Evolutionary conservation across 2,329 filamentous ascomycete genomes (phyloP), one percentile per base, ranked within the genome.

Genomic region (Davidsoniella eucalypti): DNA sequence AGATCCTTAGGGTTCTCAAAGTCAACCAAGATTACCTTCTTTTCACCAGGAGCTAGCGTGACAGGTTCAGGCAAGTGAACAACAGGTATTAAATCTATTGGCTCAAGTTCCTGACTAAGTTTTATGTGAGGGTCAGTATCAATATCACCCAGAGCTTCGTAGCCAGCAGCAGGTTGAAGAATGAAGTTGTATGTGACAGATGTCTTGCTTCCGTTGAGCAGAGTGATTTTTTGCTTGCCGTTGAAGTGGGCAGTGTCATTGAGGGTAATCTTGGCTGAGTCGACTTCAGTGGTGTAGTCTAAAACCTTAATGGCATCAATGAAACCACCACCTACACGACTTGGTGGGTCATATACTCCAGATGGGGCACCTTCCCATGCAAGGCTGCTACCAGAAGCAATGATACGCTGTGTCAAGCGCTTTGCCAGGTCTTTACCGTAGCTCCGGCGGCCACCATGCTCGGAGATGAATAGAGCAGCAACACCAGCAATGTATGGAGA

Each of bases 401-500:
- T 40, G 25, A 55, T 49, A 4, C 52, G 46, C 12, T 50, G 44
- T 4, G 6, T n/a, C 8, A 49, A 6, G 2, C 26, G 37, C 2
- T 37, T 49, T 2, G 47, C 39, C 21, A 49, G 1, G 6, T 33
- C 29, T 1, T 33, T 36, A 6, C 6, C 43, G 4, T 51, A 39
- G 2, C 59, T 53, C 48, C 60, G 58, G 12, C 67, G 63, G 1
- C 68, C 67, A 2, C 68, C 68, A 48, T 66, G 58, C 21, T 65
- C 57, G 6, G 65, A 61, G 41, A 71, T 63, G 54, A 67, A 71
- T 23, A 72, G 57, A 5, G 67, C 69, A 2, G 68, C 69, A 17
- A 71, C 61, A 12, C 71, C 73, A 37, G 72, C 71, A 23, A 73
- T 63, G 52, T 73, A 73, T 0, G 73, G 73, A 5, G 68, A 68